Evolutionary conservation across 352 stramenopile species (phyloP).

Genomic region (Phytopythium kandeliae): DNA sequence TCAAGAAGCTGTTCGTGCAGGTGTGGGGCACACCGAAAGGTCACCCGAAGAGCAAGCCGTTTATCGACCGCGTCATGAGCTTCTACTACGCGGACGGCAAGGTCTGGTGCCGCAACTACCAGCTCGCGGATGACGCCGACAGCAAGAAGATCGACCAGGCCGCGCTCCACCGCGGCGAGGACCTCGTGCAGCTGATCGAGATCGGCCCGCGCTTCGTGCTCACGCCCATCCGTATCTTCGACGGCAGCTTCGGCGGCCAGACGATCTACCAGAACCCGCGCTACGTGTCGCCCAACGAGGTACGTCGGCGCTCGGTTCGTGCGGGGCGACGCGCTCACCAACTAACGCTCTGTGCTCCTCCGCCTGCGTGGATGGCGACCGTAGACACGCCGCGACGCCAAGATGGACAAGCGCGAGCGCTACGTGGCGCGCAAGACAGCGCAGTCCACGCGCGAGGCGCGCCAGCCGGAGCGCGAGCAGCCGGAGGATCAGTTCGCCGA

Average conservation of each 20-base stretch:
- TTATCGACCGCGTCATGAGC: constrained; percentile 98
- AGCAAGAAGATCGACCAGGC: constrained; percentile 90
- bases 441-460: constrained; percentile 74
- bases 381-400: constrained; percentile 70
- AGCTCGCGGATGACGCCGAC: constrained; percentile 80
- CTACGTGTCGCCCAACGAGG: constrained; percentile 97
- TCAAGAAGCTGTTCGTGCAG: constrained; percentile 97
- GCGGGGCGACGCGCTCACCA: neutral
- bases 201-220: constrained; percentile 99
- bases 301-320: constrained; percentile 16
- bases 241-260: constrained; percentile 97
- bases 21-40: constrained; percentile 94
- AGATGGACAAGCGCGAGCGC: constrained; percentile 90
- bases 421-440: constrained; percentile 91
- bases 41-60: constrained; percentile 99
- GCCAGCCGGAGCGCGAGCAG: constrained; percentile 53
- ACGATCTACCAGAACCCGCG: constrained; percentile 98
- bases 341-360: neutral
- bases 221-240: constrained; percentile 98
- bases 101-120: constrained; percentile 99
- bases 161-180: constrained; percentile 78
- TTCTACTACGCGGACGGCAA: constrained; percentile 93
- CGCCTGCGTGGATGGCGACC: neutral
- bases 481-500: constrained; percentile 84
- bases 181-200: constrained; percentile 96